Percentiles rank a stretch among this genome's conserved stretches.
Conservation (phyloP, 345 rosid genomes). For the Citrus hindsii region DNA sequence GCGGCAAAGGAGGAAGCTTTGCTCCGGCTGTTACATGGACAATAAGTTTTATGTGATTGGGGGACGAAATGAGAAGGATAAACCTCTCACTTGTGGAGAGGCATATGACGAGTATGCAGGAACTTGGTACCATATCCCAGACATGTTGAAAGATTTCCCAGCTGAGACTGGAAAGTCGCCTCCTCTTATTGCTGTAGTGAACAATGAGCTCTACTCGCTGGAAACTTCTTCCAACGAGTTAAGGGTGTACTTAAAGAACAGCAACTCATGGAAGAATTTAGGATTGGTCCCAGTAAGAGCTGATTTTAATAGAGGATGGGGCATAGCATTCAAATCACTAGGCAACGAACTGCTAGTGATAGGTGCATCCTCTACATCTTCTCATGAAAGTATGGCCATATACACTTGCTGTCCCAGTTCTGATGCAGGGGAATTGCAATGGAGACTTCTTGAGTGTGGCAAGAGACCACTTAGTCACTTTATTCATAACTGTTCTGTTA, state of each 20-base stretch:
- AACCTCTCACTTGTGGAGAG: slow-evolving; percentile 66
- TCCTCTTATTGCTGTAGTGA: slow-evolving; percentile 72
- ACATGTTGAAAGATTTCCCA: slow-evolving; percentile 51
- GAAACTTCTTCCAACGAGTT: slow-evolving; percentile 69
- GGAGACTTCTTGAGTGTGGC: slow-evolving; percentile 60
- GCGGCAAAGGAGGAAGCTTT: slow-evolving; percentile 48
- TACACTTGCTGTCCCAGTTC: slow-evolving; percentile 62
- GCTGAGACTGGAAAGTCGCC: slow-evolving; percentile 61
- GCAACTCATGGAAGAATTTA: slow-evolving; percentile 67
- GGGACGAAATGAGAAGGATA: slow-evolving; percentile 51
- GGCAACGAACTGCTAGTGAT: slow-evolving; percentile 79
- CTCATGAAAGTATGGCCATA: slow-evolving; percentile 53
- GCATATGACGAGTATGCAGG: slow-evolving; percentile 47
- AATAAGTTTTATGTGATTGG: slow-evolving; percentile 75
- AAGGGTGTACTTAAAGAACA: slow-evolving; percentile 48
- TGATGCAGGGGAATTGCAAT: slow-evolving; percentile 36
- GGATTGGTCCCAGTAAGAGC: slow-evolving; percentile 81
- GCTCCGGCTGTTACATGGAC: slow-evolving; percentile 77
- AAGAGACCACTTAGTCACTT: slow-evolving; percentile 59
- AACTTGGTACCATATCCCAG: slow-evolving; percentile 58
- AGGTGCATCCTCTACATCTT: slow-evolving; percentile 49
- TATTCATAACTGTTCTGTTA: slow-evolving; percentile 75
- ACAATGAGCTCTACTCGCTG: slow-evolving; percentile 64
- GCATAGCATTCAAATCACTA: slow-evolving; percentile 87
- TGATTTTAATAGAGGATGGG: slow-evolving; percentile 74